phyloP scores from a whole-genome alignment of 176 grass and related monocot species.

The Triticum monococcum region DNA sequence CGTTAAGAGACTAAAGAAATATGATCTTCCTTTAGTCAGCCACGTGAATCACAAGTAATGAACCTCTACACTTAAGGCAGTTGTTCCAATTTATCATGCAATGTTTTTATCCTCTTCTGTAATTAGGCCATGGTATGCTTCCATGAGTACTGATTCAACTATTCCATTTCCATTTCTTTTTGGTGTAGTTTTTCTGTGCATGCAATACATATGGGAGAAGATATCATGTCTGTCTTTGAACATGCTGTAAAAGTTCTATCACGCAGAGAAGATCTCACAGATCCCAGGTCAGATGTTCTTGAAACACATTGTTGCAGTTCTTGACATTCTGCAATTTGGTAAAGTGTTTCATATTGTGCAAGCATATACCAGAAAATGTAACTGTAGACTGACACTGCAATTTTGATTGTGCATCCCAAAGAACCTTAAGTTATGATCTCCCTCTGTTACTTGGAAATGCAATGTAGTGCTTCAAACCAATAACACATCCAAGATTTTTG shows the following conservation, averaged over 20 bases:
- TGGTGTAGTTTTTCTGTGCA: constrained; percentile 85
- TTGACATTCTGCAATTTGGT: background rate
- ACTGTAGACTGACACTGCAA: background rate
- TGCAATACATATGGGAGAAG: constrained; percentile 86
- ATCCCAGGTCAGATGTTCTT: constrained; percentile 50
- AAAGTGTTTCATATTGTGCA: background rate
- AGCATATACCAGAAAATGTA: background rate
- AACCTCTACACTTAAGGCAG: background rate
- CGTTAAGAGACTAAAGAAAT: constrained; percentile 71
- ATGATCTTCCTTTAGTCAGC: constrained; percentile 91
- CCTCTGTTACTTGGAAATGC: background rate
- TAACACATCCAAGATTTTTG: background rate
- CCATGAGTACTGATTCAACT: background rate
- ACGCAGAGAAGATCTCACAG: constrained; percentile 54
- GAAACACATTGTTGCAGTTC: background rate
- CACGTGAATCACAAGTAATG: constrained; percentile 89
- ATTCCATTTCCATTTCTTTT: constrained; percentile 17
- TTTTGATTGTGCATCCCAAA: background rate
- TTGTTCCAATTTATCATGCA: background rate
- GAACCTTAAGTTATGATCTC: background rate
- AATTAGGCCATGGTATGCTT: constrained; percentile 7
- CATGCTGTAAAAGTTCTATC: constrained; percentile 86
- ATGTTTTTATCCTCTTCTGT: constrained; percentile 18
- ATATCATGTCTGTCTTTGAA: constrained; percentile 82
- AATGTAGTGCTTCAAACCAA: constrained; percentile 6